phyloP scores from a whole-genome alignment of 2,329 filamentous ascomycete species.

The Verticillium tricorpus region DNA sequence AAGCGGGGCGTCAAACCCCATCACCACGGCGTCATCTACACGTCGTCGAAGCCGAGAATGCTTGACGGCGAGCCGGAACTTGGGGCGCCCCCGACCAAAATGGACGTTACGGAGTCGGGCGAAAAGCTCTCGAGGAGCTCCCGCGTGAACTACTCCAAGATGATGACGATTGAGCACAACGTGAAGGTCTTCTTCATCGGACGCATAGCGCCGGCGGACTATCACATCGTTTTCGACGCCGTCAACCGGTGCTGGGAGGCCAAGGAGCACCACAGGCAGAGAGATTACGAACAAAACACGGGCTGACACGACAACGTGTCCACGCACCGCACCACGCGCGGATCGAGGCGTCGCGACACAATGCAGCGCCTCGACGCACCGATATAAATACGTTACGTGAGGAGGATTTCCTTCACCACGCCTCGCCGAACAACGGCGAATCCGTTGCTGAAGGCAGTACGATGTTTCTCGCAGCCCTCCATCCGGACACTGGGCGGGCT shows the following conservation, averaged over 20 bases:
- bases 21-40: slow-evolving; percentile 50
- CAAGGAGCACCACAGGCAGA: slow-evolving; percentile 31
- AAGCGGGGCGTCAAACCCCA: slow-evolving; percentile 48
- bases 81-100: slow-evolving; percentile 41
- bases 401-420: neutral
- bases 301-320: neutral
- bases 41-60: slow-evolving; percentile 23
- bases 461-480: neutral
- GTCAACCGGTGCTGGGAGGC: slow-evolving; percentile 46
- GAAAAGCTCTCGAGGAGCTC: slow-evolving; percentile 46
- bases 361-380: neutral
- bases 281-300: neutral
- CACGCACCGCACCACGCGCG: neutral
- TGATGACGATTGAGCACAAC: slow-evolving; percentile 54
- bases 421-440: neutral
- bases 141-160: slow-evolving; percentile 54
- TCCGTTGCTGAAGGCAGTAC: neutral
- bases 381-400: neutral
- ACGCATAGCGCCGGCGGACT: slow-evolving; percentile 33
- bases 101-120: slow-evolving; percentile 35
- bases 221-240: slow-evolving; percentile 35
- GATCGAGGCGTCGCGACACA: neutral
- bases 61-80: slow-evolving; percentile 39
- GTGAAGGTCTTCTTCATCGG: slow-evolving; percentile 54
- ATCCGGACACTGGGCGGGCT: neutral